Evolutionary conservation across 1,139 yeast genomes (phyloP).

Genomic region (Candida tropicalis): DNA sequence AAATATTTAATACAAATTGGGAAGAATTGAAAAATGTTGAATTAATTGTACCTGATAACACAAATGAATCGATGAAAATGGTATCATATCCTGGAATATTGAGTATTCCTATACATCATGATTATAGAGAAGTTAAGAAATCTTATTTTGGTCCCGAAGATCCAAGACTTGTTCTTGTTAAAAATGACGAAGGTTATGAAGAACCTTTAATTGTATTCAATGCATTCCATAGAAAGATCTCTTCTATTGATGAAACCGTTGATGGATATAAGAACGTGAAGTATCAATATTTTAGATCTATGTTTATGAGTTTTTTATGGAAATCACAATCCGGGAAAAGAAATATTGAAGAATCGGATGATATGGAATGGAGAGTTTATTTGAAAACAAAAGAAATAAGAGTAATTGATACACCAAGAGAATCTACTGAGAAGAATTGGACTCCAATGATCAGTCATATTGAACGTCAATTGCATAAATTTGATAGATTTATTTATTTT

Average conservation of each 20-base stretch:
- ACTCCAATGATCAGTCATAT: conserved; percentile 28
- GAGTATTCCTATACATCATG: conserved; percentile 34
- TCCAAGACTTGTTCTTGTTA: conserved; percentile 41
- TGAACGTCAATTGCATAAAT: conserved; percentile 23
- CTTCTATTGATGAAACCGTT: conserved; percentile 16
- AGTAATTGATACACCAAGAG: conserved; percentile 18
- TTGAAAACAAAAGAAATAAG: conserved; percentile 31
- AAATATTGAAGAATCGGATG: conserved; percentile 25
- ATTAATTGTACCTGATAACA: background rate
- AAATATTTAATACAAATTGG: conserved; percentile 42
- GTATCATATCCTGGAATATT: conserved; percentile 29
- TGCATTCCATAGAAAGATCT: conserved; percentile 24
- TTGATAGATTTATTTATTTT: conserved; percentile 12
- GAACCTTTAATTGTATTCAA: conserved; percentile 38
- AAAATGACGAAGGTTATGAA: conserved; percentile 32
- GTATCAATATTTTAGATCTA: conserved; percentile 28
- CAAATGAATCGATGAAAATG: conserved; percentile 13
- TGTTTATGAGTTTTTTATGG: conserved; percentile 44
- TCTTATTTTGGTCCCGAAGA: conserved; percentile 50
- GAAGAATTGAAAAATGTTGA: conserved; percentile 23
- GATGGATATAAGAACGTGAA: conserved; percentile 6
- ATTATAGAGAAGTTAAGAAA: conserved; percentile 23
- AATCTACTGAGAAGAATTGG: conserved; percentile 31
- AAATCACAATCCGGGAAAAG: conserved; percentile 38
- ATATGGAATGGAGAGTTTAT: conserved; percentile 22